phyloP scores from a whole-genome alignment of 306 rosid genomes.

The Castanopsis chinensis region DNA sequence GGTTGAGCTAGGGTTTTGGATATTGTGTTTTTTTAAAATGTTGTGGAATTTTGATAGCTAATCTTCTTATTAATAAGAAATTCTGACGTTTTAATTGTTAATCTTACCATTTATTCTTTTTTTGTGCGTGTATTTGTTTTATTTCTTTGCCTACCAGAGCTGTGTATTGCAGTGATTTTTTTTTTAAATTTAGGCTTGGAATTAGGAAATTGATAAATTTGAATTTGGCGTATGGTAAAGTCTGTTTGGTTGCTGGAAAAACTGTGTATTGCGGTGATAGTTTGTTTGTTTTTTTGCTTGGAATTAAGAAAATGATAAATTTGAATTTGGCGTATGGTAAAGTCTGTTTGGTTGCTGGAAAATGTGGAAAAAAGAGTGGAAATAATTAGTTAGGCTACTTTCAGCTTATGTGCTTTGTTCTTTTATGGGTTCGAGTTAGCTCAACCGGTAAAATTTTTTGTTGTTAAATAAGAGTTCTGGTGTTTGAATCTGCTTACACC shows the following conservation, averaged over 20 bases:
- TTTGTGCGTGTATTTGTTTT: neutral
- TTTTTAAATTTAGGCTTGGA: neutral
- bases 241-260: neutral
- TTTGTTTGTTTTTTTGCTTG: neutral
- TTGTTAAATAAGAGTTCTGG: too few relatives aligned
- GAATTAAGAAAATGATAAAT: neutral
- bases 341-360: neutral
- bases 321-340: neutral
- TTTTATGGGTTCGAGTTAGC: too few relatives aligned
- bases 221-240: neutral
- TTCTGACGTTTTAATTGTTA: neutral
- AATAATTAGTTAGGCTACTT: neutral
- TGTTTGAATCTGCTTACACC: too few relatives aligned
- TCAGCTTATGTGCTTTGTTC: neutral
- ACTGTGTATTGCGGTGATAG: neutral
- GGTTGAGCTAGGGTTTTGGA: constrained; percentile 14
- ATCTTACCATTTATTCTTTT: neutral
- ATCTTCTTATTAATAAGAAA: constrained; percentile 4
- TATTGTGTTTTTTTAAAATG: constrained; percentile 25
- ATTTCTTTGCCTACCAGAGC: neutral
- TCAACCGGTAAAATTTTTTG: too few relatives aligned
- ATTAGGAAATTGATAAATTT: neutral
- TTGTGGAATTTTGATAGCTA: constrained; percentile 5
- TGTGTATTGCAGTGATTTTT: neutral
- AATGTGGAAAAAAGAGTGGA: constrained; percentile 1